Evolutionary conservation across 1,284 basidiomycete genomes (phyloP).

Genomic region (Volvariella volvacea): DNA sequence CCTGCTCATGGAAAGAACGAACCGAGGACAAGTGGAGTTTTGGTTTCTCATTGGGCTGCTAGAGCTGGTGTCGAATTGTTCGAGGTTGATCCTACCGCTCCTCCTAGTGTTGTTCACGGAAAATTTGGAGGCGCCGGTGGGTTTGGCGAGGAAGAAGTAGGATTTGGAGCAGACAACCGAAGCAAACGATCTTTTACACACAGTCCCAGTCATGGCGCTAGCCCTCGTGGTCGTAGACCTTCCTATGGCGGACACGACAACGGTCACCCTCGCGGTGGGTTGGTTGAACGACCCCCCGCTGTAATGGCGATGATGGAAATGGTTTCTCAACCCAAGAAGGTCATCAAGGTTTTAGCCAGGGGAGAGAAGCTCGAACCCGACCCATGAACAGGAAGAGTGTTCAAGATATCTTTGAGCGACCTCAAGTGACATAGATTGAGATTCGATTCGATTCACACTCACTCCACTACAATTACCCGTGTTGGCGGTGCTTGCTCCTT

Average conservation of each 20-base stretch:
- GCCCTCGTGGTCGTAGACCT: conserved; percentile 14
- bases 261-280: conserved; percentile 18
- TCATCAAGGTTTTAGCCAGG: conserved; percentile 68
- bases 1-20: conserved; percentile 57
- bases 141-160: conserved; percentile 23
- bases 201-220: conserved; percentile 7
- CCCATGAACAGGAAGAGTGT: conserved; percentile 14
- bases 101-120: conserved; percentile 14
- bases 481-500: too few species aligned
- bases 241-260: conserved; percentile 11
- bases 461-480: too few species aligned
- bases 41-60: conserved; percentile 61
- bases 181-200: conserved; percentile 14
- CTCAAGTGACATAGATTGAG: too few species aligned
- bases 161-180: conserved; percentile 12
- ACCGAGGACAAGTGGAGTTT: conserved; percentile 51
- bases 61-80: conserved; percentile 53
- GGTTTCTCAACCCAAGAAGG: conserved; percentile 61
- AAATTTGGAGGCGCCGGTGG: conserved; percentile 20
- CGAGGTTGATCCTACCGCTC: conserved; percentile 42
- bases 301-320: conserved; percentile 72
- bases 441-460: too few species aligned
- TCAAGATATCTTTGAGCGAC: too few species aligned
- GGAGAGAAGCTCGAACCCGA: conserved; percentile 70
- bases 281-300: conserved; percentile 66